phyloP scores from a whole-genome alignment of 2,329 filamentous ascomycete species.

The Penicillium crustosum region DNA sequence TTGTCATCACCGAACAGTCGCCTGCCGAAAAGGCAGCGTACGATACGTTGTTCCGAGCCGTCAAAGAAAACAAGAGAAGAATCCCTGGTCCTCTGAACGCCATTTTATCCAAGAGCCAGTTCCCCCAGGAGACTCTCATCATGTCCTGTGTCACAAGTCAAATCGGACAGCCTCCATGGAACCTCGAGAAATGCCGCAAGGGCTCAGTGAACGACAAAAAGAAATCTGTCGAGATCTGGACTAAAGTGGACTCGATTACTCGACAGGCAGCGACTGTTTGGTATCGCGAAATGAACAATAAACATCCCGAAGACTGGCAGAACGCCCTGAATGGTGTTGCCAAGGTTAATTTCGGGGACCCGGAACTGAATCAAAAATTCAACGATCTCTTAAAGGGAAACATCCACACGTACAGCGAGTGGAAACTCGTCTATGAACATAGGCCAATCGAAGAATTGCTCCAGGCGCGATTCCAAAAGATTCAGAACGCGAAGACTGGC shows the following conservation, averaged over 20 bases:
- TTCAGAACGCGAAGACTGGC: background rate
- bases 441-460: background rate
- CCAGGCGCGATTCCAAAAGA: background rate
- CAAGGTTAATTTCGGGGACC: background rate
- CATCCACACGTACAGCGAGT: background rate
- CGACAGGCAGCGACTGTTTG: background rate
- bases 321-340: background rate
- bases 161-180: conserved; percentile 27
- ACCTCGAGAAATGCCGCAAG: conserved; percentile 24
- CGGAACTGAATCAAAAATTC: background rate
- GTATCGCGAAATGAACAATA: background rate
- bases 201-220: background rate
- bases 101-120: conserved; percentile 45
- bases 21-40: conserved; percentile 55
- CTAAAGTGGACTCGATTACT: background rate
- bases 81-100: conserved; percentile 42
- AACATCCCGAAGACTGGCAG: background rate
- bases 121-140: conserved; percentile 36
- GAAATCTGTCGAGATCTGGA: background rate
- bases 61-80: conserved; percentile 41
- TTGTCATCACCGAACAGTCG: conserved; percentile 47
- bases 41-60: conserved; percentile 54
- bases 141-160: conserved; percentile 46
- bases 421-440: background rate
- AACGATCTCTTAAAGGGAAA: background rate